A percentile compares a stretch with the other conserved stretches of the same genome.
Evolutionary conservation across 768 basidiomycete species (phyloP).

Genomic region (Hygrophorus pudorinus): DNA sequence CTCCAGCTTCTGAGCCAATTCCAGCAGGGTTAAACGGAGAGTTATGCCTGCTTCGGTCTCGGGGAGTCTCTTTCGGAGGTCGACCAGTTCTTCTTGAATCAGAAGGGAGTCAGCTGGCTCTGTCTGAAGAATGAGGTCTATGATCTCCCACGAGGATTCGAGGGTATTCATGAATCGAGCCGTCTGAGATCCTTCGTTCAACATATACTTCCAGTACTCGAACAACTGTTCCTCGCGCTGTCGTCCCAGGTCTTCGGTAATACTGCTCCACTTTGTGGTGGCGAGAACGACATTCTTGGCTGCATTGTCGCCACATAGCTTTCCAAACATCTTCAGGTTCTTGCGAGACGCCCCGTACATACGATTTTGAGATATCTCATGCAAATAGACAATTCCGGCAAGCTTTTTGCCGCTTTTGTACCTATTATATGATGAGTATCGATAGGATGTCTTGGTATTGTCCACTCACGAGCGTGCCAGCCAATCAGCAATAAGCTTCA

Average conservation of each 20-base stretch:
- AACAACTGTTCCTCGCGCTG: constrained; percentile 3
- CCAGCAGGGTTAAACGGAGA: too few relatives aligned
- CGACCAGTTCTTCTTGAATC: constrained; percentile 23
- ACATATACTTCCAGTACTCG: constrained; percentile 6
- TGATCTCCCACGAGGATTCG: constrained; percentile 19
- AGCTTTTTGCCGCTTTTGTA: constrained; percentile 7
- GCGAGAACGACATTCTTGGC: constrained; percentile 4
- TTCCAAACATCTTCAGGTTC: constrained; percentile 6
- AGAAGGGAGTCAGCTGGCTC: constrained; percentile 12
- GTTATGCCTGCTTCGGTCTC: constrained; percentile 25
- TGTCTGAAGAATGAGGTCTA: constrained; percentile 13
- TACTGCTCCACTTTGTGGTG: constrained; percentile 7
- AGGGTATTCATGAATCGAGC: constrained; percentile 16
- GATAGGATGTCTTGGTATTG: not conserved
- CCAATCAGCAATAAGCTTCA: constrained; percentile 9
- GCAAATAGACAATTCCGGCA: constrained; percentile 14
- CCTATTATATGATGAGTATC: not conserved
- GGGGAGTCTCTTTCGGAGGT: constrained; percentile 16
- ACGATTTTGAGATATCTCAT: too few relatives aligned
- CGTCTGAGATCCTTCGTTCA: not conserved
- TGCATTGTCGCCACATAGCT: constrained; percentile 7
- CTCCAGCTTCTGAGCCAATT: too few relatives aligned
- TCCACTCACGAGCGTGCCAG: constrained; percentile 8
- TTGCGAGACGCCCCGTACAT: constrained; percentile 6
- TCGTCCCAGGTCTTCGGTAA: not conserved